These are phyloP conservation scores for Martensiomyces pterosporus DNA, from an alignment of 192 early-diverging fungal genomes.

Conservation along the genomic window DNA sequence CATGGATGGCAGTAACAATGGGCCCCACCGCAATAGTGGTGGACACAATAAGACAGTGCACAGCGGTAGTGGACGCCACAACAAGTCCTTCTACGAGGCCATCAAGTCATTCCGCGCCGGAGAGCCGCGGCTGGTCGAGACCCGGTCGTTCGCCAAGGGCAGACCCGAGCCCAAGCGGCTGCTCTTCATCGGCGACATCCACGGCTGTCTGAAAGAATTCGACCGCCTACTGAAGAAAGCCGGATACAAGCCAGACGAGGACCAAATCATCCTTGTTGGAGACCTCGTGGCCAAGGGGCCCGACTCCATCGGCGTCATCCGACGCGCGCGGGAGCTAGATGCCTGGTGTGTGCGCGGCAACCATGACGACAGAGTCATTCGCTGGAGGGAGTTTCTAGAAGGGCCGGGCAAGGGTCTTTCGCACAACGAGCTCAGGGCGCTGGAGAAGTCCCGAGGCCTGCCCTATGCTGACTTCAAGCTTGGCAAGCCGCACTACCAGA, in stretches of 20 bases:
- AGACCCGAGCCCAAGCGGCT: slow-evolving; percentile 29
- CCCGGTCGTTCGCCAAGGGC: slow-evolving; percentile 4
- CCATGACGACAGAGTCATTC: slow-evolving; percentile 69
- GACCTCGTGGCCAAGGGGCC: slow-evolving; percentile 66
- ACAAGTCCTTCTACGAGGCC: too few species aligned
- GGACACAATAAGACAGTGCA: background rate
- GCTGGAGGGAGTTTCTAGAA: slow-evolving; percentile 53
- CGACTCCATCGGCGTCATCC: slow-evolving; percentile 55
- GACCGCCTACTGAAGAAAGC: slow-evolving; percentile 50
- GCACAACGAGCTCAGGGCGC: slow-evolving; percentile 5
- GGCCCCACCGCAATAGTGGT: background rate
- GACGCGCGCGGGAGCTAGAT: slow-evolving; percentile 43
- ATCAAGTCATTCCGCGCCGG: slow-evolving; percentile 24
- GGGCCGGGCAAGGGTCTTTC: slow-evolving; percentile 19
- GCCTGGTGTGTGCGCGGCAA: slow-evolving; percentile 66
- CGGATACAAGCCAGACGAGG: slow-evolving; percentile 27
- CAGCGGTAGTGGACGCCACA: background rate
- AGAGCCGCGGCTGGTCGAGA: slow-evolving; percentile 9
- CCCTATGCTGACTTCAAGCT: slow-evolving; percentile 27
- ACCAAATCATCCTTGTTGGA: slow-evolving; percentile 63
- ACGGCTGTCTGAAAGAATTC: slow-evolving; percentile 58
- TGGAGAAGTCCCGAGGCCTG: slow-evolving; percentile 8
- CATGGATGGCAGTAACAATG: too few species aligned
- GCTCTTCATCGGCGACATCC: slow-evolving; percentile 70
- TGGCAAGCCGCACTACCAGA: slow-evolving; percentile 22